These are phyloP conservation scores for Papilionanthe hybrid DNA, from an alignment of 116 monocot species.

Conservation along the genomic window DNA sequence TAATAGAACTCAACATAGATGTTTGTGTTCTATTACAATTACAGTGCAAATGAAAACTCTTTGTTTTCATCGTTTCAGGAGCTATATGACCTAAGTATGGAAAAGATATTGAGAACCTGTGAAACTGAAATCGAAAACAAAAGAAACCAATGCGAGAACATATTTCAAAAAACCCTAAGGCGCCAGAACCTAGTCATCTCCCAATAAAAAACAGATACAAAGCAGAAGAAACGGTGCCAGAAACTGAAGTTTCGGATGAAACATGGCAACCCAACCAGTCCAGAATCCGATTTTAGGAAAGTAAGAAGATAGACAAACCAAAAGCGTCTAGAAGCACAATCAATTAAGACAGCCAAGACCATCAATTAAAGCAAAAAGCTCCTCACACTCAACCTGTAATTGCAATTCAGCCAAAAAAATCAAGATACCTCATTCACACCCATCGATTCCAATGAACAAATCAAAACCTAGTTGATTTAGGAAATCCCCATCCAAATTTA, in stretches of 20 bases:
- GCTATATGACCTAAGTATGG: background rate
- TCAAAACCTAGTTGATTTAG: background rate
- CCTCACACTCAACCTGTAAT: background rate
- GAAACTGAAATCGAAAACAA: background rate
- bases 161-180: background rate
- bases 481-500: background rate
- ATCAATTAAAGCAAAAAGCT: background rate
- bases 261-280: background rate
- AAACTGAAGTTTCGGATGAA: constrained; percentile 2
- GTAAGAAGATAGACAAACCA: background rate
- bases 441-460: constrained; percentile 1
- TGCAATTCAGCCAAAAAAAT: background rate
- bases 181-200: background rate
- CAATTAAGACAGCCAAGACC: background rate
- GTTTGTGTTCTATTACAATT: background rate
- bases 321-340: background rate
- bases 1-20: background rate
- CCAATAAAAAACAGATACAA: background rate
- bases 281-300: background rate
- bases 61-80: background rate
- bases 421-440: background rate
- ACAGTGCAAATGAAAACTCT: background rate
- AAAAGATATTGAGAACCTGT: background rate
- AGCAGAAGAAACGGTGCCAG: background rate
- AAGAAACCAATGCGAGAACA: background rate